Conservation (phyloP, 371 early-diverging fungal genomes). For the Gilbertella persicaria region DNA sequence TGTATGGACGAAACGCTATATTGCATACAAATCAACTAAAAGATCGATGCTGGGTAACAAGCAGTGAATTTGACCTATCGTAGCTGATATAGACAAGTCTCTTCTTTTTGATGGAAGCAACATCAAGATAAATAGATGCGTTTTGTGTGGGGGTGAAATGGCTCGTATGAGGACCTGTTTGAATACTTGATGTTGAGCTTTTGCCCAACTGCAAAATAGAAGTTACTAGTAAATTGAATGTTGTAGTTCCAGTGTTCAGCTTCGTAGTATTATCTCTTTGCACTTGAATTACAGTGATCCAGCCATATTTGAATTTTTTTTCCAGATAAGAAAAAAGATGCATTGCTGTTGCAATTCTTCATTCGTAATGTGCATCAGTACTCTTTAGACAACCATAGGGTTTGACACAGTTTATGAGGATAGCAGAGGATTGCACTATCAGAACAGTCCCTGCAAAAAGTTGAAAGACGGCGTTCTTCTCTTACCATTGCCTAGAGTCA, state of each 20-base stretch:
- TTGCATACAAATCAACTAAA: constrained; percentile 14
- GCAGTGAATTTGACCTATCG: constrained; percentile 13
- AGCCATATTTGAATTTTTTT: constrained; percentile 19
- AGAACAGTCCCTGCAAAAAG: too few relatives aligned
- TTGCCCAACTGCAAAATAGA: constrained; percentile 10
- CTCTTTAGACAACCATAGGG: constrained; percentile 21
- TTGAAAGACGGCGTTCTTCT: too few relatives aligned
- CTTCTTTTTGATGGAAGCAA: constrained; percentile 17
- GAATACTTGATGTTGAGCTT: constrained; percentile 9
- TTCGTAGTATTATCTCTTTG: constrained; percentile 16
- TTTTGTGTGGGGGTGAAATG: constrained; percentile 6
- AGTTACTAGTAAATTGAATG: constrained; percentile 19
- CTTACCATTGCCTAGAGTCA: constrained; percentile 5
- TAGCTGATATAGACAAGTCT: constrained; percentile 18
- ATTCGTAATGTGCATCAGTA: constrained; percentile 16
- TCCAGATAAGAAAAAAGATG: constrained; percentile 21
- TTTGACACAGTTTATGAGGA: constrained; percentile 16
- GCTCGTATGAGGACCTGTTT: constrained; percentile 5
- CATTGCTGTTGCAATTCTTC: constrained; percentile 22
- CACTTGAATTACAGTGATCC: constrained; percentile 14
- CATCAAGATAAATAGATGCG: constrained; percentile 14
- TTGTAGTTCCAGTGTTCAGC: constrained; percentile 14
- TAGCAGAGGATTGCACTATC: constrained; percentile 10
- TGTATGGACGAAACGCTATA: constrained; percentile 15
- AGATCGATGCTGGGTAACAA: constrained; percentile 16